Evolutionary conservation across 2,329 filamentous ascomycete genomes (phyloP).

Genomic region (Eurotiales sp.): DNA sequence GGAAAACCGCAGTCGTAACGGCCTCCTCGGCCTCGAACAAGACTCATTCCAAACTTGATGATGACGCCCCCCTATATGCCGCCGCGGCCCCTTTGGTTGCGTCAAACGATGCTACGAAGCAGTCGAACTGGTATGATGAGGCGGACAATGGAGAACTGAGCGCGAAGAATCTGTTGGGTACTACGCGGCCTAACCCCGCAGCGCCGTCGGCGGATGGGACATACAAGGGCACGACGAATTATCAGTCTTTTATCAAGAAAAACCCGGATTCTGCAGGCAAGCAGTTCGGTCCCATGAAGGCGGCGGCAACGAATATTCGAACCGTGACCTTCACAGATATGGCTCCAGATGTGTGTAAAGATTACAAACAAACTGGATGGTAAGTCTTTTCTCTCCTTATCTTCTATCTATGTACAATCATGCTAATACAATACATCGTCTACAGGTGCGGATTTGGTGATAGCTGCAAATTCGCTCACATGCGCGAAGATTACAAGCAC

Average conservation of each 20-base stretch:
- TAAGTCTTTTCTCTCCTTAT: too few species aligned
- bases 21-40: constrained; percentile 52
- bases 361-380: constrained; percentile 75
- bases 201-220: constrained; percentile 54
- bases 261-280: constrained; percentile 69
- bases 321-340: constrained; percentile 89
- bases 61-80: constrained; percentile 57
- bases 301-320: constrained; percentile 77
- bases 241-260: constrained; percentile 72
- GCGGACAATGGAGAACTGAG: constrained; percentile 46
- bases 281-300: constrained; percentile 80
- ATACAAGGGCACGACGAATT: constrained; percentile 72
- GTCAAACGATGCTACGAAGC: constrained; percentile 84
- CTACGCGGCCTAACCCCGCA: constrained; percentile 22
- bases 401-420: too few species aligned
- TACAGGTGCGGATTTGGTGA: constrained; percentile 68
- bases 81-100: constrained; percentile 60
- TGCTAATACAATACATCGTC: too few species aligned
- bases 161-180: constrained; percentile 51
- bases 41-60: constrained; percentile 37
- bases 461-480: constrained; percentile 68
- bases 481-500: constrained; percentile 66
- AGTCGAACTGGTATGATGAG: constrained; percentile 85
- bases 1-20: constrained; percentile 65
- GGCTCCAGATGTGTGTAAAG: constrained; percentile 90